A percentile compares a stretch with the other conserved stretches of the same genome.
Evolutionary conservation across 306 rosid species (phyloP).

Genomic region (Vigna reflexopilosa): DNA sequence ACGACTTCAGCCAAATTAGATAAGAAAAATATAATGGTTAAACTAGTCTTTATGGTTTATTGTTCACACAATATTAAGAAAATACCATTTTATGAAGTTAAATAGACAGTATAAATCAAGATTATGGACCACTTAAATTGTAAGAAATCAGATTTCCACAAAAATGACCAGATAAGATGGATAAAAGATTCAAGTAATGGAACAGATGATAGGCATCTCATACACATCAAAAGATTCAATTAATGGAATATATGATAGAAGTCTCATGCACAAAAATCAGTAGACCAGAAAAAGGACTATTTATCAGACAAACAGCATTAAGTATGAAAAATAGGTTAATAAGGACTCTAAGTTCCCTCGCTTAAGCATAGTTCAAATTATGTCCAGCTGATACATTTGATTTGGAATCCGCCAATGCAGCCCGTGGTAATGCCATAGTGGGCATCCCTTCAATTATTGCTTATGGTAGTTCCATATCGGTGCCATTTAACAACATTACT

Average conservation of each 20-base stretch:
- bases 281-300: slow-evolving; percentile 13
- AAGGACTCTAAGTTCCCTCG: slow-evolving; percentile 19
- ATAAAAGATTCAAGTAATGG: slow-evolving; percentile 29
- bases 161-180: neutral
- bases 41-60: neutral
- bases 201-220: neutral
- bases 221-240: slow-evolving; percentile 8
- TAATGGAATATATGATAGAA: neutral
- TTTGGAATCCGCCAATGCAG: neutral
- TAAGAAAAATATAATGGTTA: neutral
- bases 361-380: slow-evolving; percentile 7
- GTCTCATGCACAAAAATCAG: neutral
- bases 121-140: neutral
- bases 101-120: neutral
- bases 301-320: slow-evolving; percentile 2
- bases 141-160: neutral
- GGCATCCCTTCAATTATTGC: no score
- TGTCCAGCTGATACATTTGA: slow-evolving; percentile 19
- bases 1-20: neutral
- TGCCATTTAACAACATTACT: no score
- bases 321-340: slow-evolving; percentile 1
- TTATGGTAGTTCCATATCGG: no score
- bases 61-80: neutral
- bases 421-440: no score
- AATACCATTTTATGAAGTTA: neutral